Percentiles rank a stretch among this genome's conserved stretches.
Evolutionary conservation across 2,329 filamentous ascomycete species (phyloP).

Genomic region (Emmonsia crescens): DNA sequence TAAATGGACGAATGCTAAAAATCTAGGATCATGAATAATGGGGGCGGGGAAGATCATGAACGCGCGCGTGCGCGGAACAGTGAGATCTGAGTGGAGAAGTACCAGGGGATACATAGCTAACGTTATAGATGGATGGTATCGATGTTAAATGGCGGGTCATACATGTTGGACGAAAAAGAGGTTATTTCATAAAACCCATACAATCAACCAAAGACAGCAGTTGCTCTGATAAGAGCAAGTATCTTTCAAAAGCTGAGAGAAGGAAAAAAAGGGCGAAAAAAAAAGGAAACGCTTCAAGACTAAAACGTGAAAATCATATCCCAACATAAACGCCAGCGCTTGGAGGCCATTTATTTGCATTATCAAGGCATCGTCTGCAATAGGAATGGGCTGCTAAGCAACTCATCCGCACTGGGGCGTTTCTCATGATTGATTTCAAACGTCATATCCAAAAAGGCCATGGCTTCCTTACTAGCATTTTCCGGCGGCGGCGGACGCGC

Average conservation of each 20-base stretch:
- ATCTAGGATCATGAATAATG: background rate
- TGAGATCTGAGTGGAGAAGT: background rate
- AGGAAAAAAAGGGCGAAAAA: background rate
- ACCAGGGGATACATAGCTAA: background rate
- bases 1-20: background rate
- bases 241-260: background rate
- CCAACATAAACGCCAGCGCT: background rate
- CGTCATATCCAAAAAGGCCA: constrained; percentile 72
- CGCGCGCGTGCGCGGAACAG: background rate
- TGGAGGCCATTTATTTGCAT: background rate
- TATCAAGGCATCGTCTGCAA: constrained; percentile 51
- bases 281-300: background rate
- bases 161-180: background rate
- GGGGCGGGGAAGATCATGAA: background rate
- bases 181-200: background rate
- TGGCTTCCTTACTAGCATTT: constrained; percentile 71
- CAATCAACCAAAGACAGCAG: background rate
- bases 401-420: constrained; percentile 80
- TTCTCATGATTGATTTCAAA: constrained; percentile 95
- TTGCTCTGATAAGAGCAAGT: background rate
- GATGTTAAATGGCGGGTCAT: background rate
- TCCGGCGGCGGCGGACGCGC: constrained; percentile 83
- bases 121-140: background rate
- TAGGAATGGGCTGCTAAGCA: constrained; percentile 75
- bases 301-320: background rate